Evolutionary conservation across 2,329 filamentous ascomycete genomes (phyloP).

Genomic region (Nemania bipapillata): DNA sequence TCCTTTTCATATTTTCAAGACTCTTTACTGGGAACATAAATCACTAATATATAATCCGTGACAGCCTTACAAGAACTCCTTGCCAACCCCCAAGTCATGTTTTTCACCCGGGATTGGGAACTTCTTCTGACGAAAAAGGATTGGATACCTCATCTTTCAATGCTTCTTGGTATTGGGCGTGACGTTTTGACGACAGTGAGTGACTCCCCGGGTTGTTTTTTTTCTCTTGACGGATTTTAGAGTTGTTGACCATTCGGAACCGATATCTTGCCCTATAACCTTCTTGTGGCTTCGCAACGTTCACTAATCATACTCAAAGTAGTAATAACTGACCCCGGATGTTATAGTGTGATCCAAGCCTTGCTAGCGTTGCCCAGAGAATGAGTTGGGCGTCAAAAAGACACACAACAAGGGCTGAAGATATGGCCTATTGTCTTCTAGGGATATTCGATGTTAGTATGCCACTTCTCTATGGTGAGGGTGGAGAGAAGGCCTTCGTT

Average conservation of each 20-base stretch:
- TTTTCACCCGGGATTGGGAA: constrained; percentile 9
- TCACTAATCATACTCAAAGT: background rate
- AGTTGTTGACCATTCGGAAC: background rate
- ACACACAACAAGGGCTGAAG: constrained; percentile 22
- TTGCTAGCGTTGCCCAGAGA: constrained; percentile 17
- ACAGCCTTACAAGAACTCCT: constrained; percentile 7
- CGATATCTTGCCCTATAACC: background rate
- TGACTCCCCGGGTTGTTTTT: background rate
- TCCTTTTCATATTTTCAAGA: too few relatives aligned
- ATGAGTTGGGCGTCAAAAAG: constrained; percentile 21
- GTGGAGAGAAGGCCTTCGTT: constrained; percentile 25
- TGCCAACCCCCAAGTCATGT: constrained; percentile 6
- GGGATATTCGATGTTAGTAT: constrained; percentile 26
- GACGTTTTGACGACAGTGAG: constrained; percentile 14
- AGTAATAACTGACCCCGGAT: background rate
- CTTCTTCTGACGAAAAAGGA: background rate
- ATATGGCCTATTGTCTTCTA: constrained; percentile 20
- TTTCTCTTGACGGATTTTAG: background rate
- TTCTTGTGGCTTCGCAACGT: background rate
- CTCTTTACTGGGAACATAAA: background rate
- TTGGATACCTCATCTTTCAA: constrained; percentile 11
- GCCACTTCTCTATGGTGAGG: constrained; percentile 22
- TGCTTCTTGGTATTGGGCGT: constrained; percentile 8
- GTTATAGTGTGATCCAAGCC: background rate
- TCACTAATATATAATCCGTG: background rate